Conservation (phyloP, 2,329 filamentous ascomycete genomes). For the Colletotrichum lindemuthianum region DNA sequence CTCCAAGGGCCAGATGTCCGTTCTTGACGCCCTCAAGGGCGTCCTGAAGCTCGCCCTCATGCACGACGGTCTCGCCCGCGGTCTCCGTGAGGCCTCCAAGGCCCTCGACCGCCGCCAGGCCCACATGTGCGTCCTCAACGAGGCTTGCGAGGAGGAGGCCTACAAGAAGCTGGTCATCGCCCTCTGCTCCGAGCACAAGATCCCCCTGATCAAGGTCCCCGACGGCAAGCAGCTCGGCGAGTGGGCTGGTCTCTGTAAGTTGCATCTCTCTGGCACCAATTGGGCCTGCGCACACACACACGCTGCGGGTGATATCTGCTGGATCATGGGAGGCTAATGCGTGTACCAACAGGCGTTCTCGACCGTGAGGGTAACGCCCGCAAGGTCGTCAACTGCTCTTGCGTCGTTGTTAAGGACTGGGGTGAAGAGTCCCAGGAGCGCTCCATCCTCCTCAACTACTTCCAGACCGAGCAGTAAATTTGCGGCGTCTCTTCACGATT, state of each 20-base stretch:
- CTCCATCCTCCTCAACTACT: constrained; percentile 99
- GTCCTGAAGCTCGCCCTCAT: constrained; percentile 98
- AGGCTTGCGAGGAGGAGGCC: constrained; percentile 99
- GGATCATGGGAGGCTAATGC: too few species aligned
- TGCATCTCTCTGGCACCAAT: background rate
- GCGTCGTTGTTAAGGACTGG: constrained; percentile 99
- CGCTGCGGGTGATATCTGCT: too few species aligned
- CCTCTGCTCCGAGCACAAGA: constrained; percentile 99
- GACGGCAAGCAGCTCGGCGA: constrained; percentile 99
- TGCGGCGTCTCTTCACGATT: constrained; percentile 39
- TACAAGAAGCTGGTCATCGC: constrained; percentile 99
- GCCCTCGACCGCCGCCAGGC: constrained; percentile 98
- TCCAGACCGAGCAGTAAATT: constrained; percentile 86
- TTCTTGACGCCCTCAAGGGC: constrained; percentile 98
- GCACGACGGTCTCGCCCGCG: constrained; percentile 98
- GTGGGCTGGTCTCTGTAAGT: constrained; percentile 99
- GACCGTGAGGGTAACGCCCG: constrained; percentile 99
- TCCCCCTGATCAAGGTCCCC: constrained; percentile 99
- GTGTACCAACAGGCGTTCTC: constrained; percentile 77
- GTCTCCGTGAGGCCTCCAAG: constrained; percentile 98
- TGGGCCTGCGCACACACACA: too few species aligned
- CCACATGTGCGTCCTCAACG: constrained; percentile 99
- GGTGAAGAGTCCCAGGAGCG: constrained; percentile 99
- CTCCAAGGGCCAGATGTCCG: constrained; percentile 93
- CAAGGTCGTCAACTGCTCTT: constrained; percentile 99